Evolutionary conservation across 2,329 filamentous ascomycete genomes (phyloP).

Genomic region (Phialophora macrospora): DNA sequence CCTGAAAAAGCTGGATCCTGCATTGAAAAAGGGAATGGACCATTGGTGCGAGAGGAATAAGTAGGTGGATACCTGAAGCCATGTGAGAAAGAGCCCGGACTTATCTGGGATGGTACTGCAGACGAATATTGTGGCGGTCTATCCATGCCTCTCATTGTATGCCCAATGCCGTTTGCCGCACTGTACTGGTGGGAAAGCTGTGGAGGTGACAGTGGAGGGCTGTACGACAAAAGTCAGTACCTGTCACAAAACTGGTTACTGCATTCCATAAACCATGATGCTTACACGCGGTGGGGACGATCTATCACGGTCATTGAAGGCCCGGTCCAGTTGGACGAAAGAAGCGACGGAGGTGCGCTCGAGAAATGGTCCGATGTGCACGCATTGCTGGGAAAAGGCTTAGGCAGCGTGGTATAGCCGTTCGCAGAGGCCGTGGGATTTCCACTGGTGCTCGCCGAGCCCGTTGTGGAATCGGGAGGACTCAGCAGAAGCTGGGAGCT

Average conservation of each 20-base stretch:
- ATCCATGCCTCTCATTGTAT: conserved; percentile 46
- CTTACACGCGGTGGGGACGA: conserved; percentile 47
- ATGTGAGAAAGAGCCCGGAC: conserved; percentile 22
- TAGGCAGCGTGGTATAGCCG: conserved; percentile 49
- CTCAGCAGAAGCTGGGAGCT: conserved; percentile 55
- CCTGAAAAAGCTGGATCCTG: conserved; percentile 39
- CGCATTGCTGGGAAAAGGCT: conserved; percentile 44
- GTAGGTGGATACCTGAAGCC: conserved; percentile 23
- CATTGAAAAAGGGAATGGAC: conserved; percentile 34
- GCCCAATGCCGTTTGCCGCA: conserved; percentile 31
- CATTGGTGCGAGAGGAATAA: conserved; percentile 26
- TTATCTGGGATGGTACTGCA: conserved; percentile 26
- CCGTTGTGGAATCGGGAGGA: conserved; percentile 59
- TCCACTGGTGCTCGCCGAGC: conserved; percentile 59
- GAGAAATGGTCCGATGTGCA: conserved; percentile 33
- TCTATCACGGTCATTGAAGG: conserved; percentile 33
- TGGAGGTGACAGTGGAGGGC: conserved; percentile 36
- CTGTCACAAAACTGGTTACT: conserved; percentile 16
- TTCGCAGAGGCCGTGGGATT: conserved; percentile 58
- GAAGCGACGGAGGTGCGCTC: conserved; percentile 36
- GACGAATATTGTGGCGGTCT: conserved; percentile 35
- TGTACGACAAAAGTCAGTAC: conserved; percentile 28
- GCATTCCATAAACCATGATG: conserved; percentile 16
- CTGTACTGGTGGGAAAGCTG: conserved; percentile 24
- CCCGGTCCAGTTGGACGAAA: conserved; percentile 38